Percentiles rank a stretch among this genome's conserved stretches.
Evolutionary conservation across 495 filamentous ascomycete genomes (phyloP).

Genomic region (Aspergillus homomorphus): DNA sequence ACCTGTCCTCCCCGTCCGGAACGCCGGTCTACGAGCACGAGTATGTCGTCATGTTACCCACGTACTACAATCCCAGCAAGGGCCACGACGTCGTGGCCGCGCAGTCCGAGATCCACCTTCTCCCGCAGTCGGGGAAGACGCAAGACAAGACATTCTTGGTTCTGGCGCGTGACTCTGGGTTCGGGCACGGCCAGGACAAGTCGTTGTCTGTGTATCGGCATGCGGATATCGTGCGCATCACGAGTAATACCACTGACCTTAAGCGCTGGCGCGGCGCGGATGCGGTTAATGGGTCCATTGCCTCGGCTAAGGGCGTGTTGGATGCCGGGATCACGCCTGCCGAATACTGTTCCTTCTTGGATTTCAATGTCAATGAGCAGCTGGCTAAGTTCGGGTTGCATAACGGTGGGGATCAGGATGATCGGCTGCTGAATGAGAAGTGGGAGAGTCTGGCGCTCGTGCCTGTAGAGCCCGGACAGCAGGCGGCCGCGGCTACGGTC

Average conservation of each 20-base stretch:
- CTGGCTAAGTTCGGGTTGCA: conserved; percentile 66
- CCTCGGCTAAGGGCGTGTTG: conserved; percentile 52
- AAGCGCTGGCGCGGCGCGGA: conserved; percentile 52
- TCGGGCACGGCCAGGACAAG: conserved; percentile 55
- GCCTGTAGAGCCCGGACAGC: conserved; percentile 50
- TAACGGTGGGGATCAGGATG: conserved; percentile 60
- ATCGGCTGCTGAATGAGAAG: conserved; percentile 68
- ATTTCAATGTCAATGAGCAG: conserved; percentile 69
- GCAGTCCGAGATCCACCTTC: conserved; percentile 67
- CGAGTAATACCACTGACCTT: conserved; percentile 59
- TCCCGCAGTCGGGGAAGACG: conserved; percentile 50
- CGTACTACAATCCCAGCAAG: conserved; percentile 47
- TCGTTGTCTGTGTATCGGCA: conserved; percentile 65
- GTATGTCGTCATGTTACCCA: conserved; percentile 66
- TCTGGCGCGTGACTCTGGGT: conserved; percentile 62
- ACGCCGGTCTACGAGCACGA: conserved; percentile 51
- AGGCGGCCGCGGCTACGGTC: conserved; percentile 18
- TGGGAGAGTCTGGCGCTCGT: conserved; percentile 72
- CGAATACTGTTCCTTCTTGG: conserved; percentile 66
- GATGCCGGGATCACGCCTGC: conserved; percentile 57
- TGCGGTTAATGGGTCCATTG: conserved; percentile 47
- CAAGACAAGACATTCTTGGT: conserved; percentile 51
- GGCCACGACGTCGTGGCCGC: conserved; percentile 53
- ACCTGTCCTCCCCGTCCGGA: conserved; percentile 40
- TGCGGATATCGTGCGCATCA: conserved; percentile 69